These are phyloP conservation scores for Moesziomyces globuligerus DNA, from an alignment of 1,284 basidiomycete genomes.

Conservation along the genomic window DNA sequence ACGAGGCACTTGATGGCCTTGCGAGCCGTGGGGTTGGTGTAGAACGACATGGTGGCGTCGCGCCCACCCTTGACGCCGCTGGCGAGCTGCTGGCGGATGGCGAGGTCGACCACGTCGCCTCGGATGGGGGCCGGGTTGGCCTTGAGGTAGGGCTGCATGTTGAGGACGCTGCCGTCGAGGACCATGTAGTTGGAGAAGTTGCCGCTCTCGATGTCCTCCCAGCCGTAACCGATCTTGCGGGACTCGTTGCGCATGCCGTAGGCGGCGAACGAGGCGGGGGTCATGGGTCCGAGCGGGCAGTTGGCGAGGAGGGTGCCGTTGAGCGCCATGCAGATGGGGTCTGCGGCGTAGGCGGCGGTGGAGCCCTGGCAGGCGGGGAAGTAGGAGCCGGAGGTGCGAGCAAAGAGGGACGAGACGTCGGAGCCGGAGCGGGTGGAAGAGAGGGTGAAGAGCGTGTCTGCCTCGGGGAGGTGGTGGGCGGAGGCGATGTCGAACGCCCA, in stretches of 20 bases:
- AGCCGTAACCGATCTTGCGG: constrained; percentile 58
- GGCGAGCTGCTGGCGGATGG: constrained; percentile 79
- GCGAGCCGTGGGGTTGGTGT: constrained; percentile 39
- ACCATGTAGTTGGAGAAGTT: constrained; percentile 70
- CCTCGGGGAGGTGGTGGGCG: constrained; percentile 70
- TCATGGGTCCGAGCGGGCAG: constrained; percentile 71
- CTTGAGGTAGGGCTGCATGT: constrained; percentile 86
- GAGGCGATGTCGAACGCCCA: constrained; percentile 79
- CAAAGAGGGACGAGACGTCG: constrained; percentile 88
- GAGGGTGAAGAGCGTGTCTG: constrained; percentile 72
- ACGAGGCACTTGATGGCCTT: constrained; percentile 59
- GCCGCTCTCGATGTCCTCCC: constrained; percentile 57
- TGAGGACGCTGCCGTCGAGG: constrained; percentile 91
- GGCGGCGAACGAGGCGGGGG: constrained; percentile 23
- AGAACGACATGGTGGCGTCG: constrained; percentile 77
- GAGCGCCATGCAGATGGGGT: constrained; percentile 74
- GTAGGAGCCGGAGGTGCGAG: constrained; percentile 12
- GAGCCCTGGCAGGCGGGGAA: constrained; percentile 73
- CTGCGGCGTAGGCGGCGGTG: constrained; percentile 74
- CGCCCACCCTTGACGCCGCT: constrained; percentile 73
- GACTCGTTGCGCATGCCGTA: constrained; percentile 44
- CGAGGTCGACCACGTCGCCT: constrained; percentile 82
- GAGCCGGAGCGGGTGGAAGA: constrained; percentile 74
- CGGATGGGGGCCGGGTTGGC: constrained; percentile 77
- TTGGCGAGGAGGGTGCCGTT: constrained; percentile 67